These are phyloP conservation scores for Ricinus communis DNA, from an alignment of 345 rosid species.

Conservation along the genomic window DNA sequence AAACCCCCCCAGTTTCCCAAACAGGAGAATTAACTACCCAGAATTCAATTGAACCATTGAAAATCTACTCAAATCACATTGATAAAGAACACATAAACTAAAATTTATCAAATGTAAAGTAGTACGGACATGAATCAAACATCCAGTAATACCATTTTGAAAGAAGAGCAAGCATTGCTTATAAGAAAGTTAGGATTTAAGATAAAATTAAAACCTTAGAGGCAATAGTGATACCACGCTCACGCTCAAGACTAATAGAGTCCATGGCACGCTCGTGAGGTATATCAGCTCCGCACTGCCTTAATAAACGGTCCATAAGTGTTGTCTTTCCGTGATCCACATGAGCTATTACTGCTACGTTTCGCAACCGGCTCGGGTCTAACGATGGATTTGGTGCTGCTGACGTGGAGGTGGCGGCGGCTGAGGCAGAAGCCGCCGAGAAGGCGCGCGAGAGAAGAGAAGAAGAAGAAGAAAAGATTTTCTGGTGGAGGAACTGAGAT, in stretches of 20 bases:
- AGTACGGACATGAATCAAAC: too few relatives aligned
- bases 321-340: conserved; percentile 99
- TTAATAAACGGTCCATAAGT: conserved; percentile 89
- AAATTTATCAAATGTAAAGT: too few relatives aligned
- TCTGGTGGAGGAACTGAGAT: conserved; percentile 56
- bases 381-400: conserved; percentile 41
- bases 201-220: too few relatives aligned
- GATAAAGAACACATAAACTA: too few relatives aligned
- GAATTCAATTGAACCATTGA: too few relatives aligned
- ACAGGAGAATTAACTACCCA: too few relatives aligned
- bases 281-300: conserved; percentile 98
- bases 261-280: conserved; percentile 99
- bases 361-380: conserved; percentile 75
- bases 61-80: too few relatives aligned
- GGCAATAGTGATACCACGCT: conserved; percentile 92
- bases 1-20: too few relatives aligned
- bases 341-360: conserved; percentile 96
- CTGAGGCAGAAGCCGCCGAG: conserved; percentile 47
- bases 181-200: too few relatives aligned
- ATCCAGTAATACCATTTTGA: too few relatives aligned
- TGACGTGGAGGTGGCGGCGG: conserved; percentile 40
- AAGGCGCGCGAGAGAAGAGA: conserved; percentile 41
- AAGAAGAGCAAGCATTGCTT: too few relatives aligned
- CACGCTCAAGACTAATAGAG: conserved; percentile 92
- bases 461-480: conserved; percentile 47